Base-by-base conservation (phyloP, 2,329 filamentous ascomycete species). In the Chaetomium sp. region DNA sequence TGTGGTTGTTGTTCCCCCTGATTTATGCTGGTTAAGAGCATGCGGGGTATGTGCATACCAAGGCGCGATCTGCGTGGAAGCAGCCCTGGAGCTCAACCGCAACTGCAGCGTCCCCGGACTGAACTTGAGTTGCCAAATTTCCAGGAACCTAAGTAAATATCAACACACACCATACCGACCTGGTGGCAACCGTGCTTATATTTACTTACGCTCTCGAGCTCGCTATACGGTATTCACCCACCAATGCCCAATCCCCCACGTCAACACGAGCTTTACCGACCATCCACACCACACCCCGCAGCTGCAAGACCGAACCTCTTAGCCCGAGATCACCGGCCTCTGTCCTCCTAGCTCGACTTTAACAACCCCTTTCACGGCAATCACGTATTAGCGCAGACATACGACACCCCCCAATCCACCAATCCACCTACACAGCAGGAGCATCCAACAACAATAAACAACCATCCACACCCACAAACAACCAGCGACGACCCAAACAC, bases 21-120 rank as follows among this genome's bases (percentile, higher is more conserved):
- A 54, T 21, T 31, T 54, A 25, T 62, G 45, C 23, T 29, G 53
- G 42, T 42, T 62, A 62, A 57, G 27, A 21, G 12, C 19, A 63
- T 63, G 4, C 42, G 25, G 55, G 33, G 23, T 63, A 64, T 21
- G 12, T 45, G 60, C 60, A 62, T 62, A 57, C 47, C 57, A 38
- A 42, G 53, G 31, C 12, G 38, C 6, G 38, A 42, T 19, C 13
- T 42, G 16, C 23, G 2, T 13, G 2, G 47, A 23, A 49, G 47
- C 29, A 27, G n/a, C 5, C 23, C 60, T 57, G 8, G 19, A 27
- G 19, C 25, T 57, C 33, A 16, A 56, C n/a, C 38, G 12, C 45
- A 9, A 47, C 7, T 23, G n/a, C 21, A 9, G 45, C 3, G n/a
- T 27, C 33, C 33, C 21, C 13, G 23, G 35, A 25, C 29, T 50